phyloP scores from a whole-genome alignment of 2,329 filamentous ascomycete genomes.

The Fusarium sp. region DNA sequence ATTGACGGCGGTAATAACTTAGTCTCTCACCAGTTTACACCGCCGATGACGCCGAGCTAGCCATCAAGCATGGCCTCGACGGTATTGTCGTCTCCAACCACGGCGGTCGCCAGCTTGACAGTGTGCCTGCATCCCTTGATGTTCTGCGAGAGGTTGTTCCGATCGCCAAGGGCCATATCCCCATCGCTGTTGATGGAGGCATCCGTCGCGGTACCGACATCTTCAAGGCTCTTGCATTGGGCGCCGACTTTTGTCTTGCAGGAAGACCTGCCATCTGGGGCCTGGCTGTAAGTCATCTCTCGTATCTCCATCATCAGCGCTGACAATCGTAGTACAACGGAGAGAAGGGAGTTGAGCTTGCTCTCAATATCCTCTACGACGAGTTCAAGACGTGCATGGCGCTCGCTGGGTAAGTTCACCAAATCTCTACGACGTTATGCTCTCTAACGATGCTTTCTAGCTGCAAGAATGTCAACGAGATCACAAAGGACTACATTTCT shows the following conservation, averaged over 20 bases:
- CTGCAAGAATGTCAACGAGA: slow-evolving; percentile 14
- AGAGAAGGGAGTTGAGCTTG: slow-evolving; percentile 7
- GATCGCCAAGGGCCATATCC: slow-evolving; percentile 35
- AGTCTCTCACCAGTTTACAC: neutral
- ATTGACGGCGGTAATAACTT: neutral
- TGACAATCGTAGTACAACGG: slow-evolving; percentile 6
- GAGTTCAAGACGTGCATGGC: slow-evolving; percentile 26
- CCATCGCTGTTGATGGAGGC: slow-evolving; percentile 49
- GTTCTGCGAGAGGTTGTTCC: slow-evolving; percentile 45
- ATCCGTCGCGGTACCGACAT: slow-evolving; percentile 51
- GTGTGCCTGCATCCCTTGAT: slow-evolving; percentile 47
- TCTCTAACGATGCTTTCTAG: neutral
- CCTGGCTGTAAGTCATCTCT: slow-evolving; percentile 10
- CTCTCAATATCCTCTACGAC: slow-evolving; percentile 12
- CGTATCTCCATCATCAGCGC: no score
- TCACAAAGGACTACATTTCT: slow-evolving; percentile 18
- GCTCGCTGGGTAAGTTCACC: slow-evolving; percentile 2
- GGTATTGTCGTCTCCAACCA: slow-evolving; percentile 52
- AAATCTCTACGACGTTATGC: neutral
- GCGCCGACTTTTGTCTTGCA: slow-evolving; percentile 39
- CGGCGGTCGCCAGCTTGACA: slow-evolving; percentile 50
- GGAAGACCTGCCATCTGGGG: slow-evolving; percentile 29
- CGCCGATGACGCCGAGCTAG: slow-evolving; percentile 46
- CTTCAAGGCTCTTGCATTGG: slow-evolving; percentile 50
- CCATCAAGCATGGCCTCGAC: slow-evolving; percentile 45